phyloP scores from a whole-genome alignment of 2,329 filamentous ascomycete species.

The Dactylonectria macrodidyma region DNA sequence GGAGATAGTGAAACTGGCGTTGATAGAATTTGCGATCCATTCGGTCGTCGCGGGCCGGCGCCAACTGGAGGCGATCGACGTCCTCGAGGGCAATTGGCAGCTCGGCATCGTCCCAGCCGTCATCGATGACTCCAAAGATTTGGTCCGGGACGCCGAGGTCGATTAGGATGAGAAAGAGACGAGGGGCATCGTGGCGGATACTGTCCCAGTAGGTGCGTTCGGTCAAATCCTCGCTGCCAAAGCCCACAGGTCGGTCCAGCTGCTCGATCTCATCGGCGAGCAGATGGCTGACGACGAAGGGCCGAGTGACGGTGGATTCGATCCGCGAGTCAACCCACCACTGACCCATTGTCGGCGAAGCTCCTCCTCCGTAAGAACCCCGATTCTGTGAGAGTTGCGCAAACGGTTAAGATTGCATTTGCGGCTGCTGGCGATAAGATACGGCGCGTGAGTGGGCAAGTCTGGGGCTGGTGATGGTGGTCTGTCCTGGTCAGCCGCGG shows the following conservation, averaged over 20 bases:
- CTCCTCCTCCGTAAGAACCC: constrained; percentile 23
- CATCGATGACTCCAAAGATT: constrained; percentile 82
- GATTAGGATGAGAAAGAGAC: constrained; percentile 79
- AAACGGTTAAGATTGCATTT: constrained; percentile 20
- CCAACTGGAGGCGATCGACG: constrained; percentile 74
- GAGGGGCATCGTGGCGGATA: constrained; percentile 78
- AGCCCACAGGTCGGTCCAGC: constrained; percentile 74
- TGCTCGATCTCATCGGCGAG: constrained; percentile 73
- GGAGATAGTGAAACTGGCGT: constrained; percentile 79
- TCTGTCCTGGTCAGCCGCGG: constrained; percentile 20
- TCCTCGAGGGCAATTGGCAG: constrained; percentile 78
- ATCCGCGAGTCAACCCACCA: constrained; percentile 84
- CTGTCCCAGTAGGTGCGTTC: constrained; percentile 85
- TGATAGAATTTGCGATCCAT: constrained; percentile 79
- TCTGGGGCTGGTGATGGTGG: constrained; percentile 9
- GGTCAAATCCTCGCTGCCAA: constrained; percentile 75
- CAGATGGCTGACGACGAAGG: constrained; percentile 77
- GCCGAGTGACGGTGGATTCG: constrained; percentile 76
- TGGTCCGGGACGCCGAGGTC: constrained; percentile 80
- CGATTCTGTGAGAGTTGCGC: constrained; percentile 15
- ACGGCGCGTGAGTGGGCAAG: constrained; percentile 7
- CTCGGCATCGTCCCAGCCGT: constrained; percentile 84
- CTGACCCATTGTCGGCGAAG: constrained; percentile 54
- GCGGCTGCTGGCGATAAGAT: constrained; percentile 2
- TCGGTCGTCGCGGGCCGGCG: constrained; percentile 71